Conservation (phyloP, 768 basidiomycete genomes). For the Austroboletus eburneus region DNA sequence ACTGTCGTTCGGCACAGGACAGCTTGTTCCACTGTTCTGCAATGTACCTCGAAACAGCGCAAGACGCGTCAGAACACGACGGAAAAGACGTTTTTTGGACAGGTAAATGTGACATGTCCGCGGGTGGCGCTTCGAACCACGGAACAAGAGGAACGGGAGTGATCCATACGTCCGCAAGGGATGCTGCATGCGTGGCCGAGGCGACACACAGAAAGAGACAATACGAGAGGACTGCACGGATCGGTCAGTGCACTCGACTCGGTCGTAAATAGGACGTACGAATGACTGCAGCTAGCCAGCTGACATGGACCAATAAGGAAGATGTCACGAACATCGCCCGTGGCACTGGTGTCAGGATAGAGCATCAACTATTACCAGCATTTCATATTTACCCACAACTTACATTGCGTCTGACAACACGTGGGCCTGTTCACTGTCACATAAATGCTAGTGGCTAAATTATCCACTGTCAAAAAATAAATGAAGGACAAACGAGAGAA, state of each 20-base stretch:
- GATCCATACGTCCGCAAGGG: conserved; percentile 49
- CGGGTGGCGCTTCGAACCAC: conserved; percentile 46
- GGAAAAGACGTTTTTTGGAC: no score
- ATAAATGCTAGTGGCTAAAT: conserved; percentile 48
- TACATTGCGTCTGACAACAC: conserved; percentile 35
- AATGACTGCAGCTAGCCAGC: conserved; percentile 46
- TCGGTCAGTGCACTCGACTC: background rate
- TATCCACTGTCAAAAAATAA: background rate
- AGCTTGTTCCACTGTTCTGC: conserved; percentile 7
- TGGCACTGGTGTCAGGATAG: conserved; percentile 24
- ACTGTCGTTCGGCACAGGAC: conserved; percentile 24
- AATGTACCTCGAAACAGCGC: no score
- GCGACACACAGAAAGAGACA: conserved; percentile 50
- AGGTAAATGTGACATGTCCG: conserved; percentile 3
- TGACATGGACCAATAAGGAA: conserved; percentile 42
- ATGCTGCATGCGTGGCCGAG: conserved; percentile 41
- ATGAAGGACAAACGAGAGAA: background rate
- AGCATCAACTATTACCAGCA: conserved; percentile 4
- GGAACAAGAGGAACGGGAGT: conserved; percentile 47
- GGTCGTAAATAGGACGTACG: conserved; percentile 33
- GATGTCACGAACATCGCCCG: conserved; percentile 47
- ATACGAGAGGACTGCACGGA: conserved; percentile 45
- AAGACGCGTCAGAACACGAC: no score
- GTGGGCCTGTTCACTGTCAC: conserved; percentile 41
- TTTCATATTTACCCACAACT: conserved; percentile 9